Base-by-base conservation (phyloP, 345 rosid genomes). In the Eucalyptus paniculata region DNA sequence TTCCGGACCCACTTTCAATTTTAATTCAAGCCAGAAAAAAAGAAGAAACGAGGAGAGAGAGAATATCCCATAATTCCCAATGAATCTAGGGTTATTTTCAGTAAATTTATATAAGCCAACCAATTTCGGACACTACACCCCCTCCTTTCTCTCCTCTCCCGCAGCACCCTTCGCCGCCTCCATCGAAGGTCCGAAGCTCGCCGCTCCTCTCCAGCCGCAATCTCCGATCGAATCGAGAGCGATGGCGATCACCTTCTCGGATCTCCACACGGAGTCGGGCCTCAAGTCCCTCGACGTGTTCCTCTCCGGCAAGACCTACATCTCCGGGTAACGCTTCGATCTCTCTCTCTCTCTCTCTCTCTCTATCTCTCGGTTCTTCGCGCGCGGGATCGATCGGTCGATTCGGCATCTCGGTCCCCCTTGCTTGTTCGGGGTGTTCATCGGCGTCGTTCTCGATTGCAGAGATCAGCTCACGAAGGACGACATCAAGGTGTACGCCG, bases 191-290 rank as follows among this genome's bases (percentile, higher is more conserved):
- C 40, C 47, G 1, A 77, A 77, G 47, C 50, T 42, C 65, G 65
- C 32, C 88, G 60, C 69, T 50, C n/a, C 58, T 19, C 88, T 12
- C 32, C 37, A 14, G 45, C 24, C 37, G 32, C 50, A 56, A 24
- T 67, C 28, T 47, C 54, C 86, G 17, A n/a, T 21, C 82, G 21
- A 65, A 65, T 47, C 50, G 40, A 15, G 23, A 13, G 44, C 69
- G 92, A 97, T 97, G 99, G 98, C 98, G 19, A 77, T 95, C 91
- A 94, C 96, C 15, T 97, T 96, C 89, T 91, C 98, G 65, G 96
- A 97, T 95, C 98, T 97, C 88, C 96, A 95, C 95, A 94, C 98
- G 7, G 98, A 96, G 37, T 89, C 95, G 12, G 99, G 99, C 86
- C 93, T 97, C 90, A 96, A 96, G 91, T 87, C 98, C 67, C 97